Evolutionary conservation across 2,329 filamentous ascomycete genomes (phyloP).

Genomic region (Helicocarpus griseus): DNA sequence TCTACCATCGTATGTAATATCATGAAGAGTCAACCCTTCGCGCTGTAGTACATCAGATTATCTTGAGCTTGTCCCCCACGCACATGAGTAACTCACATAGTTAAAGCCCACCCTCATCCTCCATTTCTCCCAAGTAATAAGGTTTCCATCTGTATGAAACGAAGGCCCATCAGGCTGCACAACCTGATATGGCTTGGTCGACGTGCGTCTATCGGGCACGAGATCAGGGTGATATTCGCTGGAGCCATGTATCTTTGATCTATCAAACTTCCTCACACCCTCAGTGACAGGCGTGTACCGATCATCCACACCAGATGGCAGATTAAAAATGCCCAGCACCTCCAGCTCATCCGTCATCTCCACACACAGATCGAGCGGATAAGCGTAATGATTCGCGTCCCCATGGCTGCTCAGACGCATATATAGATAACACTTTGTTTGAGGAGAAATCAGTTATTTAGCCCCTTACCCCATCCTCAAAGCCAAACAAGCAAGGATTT

Average conservation of each 20-base stretch:
- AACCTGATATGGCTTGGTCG: slow-evolving; percentile 59
- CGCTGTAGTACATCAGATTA: slow-evolving; percentile 48
- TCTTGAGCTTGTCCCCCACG: too few relatives aligned
- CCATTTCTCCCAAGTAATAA: slow-evolving; percentile 57
- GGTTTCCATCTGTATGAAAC: slow-evolving; percentile 44
- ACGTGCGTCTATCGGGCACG: slow-evolving; percentile 19
- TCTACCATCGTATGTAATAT: slow-evolving; percentile 56
- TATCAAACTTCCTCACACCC: slow-evolving; percentile 29
- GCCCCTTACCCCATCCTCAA: neutral
- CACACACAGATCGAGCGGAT: slow-evolving; percentile 45
- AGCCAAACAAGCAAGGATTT: neutral
- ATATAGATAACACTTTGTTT: slow-evolving; percentile 28
- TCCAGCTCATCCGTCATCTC: slow-evolving; percentile 32
- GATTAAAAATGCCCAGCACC: slow-evolving; percentile 42
- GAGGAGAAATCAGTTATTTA: neutral
- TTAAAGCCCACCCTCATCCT: slow-evolving; percentile 52
- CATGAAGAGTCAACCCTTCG: slow-evolving; percentile 61
- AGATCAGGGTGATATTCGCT: slow-evolving; percentile 12
- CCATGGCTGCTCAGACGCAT: slow-evolving; percentile 31
- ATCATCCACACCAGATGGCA: slow-evolving; percentile 35
- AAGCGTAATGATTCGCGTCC: slow-evolving; percentile 50
- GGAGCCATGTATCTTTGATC: slow-evolving; percentile 29
- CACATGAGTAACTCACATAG: slow-evolving; percentile 22
- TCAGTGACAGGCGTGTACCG: slow-evolving; percentile 24
- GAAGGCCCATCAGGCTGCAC: slow-evolving; percentile 60